A percentile compares a stretch with the other conserved stretches of the same genome.
Conservation (phyloP, 129 eudicot genomes). For the Glebionis coronaria region DNA sequence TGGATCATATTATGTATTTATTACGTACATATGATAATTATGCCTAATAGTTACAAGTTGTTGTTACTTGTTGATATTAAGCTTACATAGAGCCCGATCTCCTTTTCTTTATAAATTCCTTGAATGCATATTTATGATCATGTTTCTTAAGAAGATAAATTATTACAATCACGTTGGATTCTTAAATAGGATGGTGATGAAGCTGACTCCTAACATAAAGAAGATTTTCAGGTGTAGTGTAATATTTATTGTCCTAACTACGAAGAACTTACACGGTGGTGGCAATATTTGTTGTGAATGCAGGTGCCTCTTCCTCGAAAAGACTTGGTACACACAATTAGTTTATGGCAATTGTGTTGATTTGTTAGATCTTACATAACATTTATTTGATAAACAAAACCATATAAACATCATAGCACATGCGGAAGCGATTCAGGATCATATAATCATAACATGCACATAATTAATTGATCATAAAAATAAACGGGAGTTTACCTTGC, state of each 20-base stretch:
- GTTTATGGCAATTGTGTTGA: background rate
- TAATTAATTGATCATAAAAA: no score
- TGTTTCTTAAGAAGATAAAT: conserved; percentile 23
- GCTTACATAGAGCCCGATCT: background rate
- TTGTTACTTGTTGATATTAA: conserved; percentile 18
- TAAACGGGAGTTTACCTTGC: no score
- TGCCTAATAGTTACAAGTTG: conserved; percentile 8
- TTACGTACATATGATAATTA: background rate
- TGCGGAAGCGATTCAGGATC: no score
- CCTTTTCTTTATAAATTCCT: background rate
- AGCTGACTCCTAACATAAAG: conserved; percentile 45
- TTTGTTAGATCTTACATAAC: no score
- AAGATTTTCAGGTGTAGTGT: conserved; percentile 50
- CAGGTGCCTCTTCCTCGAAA: conserved; percentile 17
- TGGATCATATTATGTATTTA: background rate
- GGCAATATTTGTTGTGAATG: conserved; percentile 35
- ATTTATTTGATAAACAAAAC: no score
- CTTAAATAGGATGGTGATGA: conserved; percentile 46
- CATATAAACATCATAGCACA: no score
- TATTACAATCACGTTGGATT: conserved; percentile 41
- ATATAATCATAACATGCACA: no score
- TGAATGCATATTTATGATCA: conserved; percentile 6
- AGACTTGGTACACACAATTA: background rate
- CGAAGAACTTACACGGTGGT: conserved; percentile 28
- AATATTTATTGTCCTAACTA: conserved; percentile 19